Evolutionary conservation across 1,284 basidiomycete species (phyloP).

Genomic region (Singerocomus inundabilis): DNA sequence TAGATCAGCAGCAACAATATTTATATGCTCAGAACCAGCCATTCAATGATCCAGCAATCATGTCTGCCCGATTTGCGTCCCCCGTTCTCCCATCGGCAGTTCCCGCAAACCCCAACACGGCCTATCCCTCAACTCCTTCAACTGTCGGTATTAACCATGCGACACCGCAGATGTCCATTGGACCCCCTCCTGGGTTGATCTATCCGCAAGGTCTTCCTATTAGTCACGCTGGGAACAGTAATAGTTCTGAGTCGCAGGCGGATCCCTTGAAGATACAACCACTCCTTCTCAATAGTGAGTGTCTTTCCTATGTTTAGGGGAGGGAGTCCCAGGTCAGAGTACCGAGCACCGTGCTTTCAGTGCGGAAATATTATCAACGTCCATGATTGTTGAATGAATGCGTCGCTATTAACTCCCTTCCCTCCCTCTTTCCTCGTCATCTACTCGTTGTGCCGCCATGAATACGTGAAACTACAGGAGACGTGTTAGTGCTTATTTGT

Average conservation of each 20-base stretch:
- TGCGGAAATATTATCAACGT: slow-evolving; percentile 71
- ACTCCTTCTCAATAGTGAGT: slow-evolving; percentile 63
- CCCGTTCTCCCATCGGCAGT: slow-evolving; percentile 26
- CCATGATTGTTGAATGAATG: slow-evolving; percentile 46
- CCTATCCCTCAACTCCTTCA: slow-evolving; percentile 12
- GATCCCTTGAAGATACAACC: slow-evolving; percentile 36
- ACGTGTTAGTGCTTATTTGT: slow-evolving; percentile 15
- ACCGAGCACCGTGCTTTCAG: slow-evolving; percentile 82
- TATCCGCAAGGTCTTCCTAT: slow-evolving; percentile 40
- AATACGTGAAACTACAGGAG: slow-evolving; percentile 32
- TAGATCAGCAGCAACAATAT: slow-evolving; percentile 39
- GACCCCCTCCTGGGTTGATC: slow-evolving; percentile 64
- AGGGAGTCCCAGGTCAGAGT: slow-evolving; percentile 71
- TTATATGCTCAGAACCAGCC: slow-evolving; percentile 42
- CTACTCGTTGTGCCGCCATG: slow-evolving; percentile 24
- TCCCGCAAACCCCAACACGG: slow-evolving; percentile 11
- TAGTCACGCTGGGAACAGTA: slow-evolving; percentile 24
- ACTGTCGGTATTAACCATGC: slow-evolving; percentile 14
- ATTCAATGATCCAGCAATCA: slow-evolving; percentile 78
- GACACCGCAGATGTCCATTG: slow-evolving; percentile 41
- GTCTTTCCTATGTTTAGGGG: slow-evolving; percentile 53
- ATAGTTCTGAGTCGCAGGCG: slow-evolving; percentile 14
- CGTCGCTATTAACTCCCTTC: slow-evolving; percentile 23
- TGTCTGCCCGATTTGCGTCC: slow-evolving; percentile 67
- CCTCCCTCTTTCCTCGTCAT: slow-evolving; percentile 21